A percentile compares a stretch with the other conserved stretches of the same genome.
Conservation (phyloP, 768 basidiomycete genomes). For the Mrakia gelida region DNA sequence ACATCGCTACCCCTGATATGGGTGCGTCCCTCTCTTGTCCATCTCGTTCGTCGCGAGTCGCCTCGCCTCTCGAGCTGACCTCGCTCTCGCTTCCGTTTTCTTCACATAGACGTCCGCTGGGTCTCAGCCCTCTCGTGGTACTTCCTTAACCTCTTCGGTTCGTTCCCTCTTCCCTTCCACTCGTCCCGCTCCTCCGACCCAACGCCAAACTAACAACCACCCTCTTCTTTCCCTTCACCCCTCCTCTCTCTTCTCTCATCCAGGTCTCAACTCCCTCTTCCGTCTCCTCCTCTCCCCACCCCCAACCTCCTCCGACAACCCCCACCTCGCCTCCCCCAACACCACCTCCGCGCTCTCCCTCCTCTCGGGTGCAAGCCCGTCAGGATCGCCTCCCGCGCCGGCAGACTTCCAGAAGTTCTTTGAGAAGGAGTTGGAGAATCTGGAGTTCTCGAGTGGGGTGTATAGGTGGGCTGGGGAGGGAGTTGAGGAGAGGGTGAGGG, state of each 20-base stretch:
- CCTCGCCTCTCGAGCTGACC: background rate
- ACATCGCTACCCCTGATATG: slow-evolving; percentile 32
- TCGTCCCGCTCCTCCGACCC: too few relatives aligned
- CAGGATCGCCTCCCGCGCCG: slow-evolving; percentile 50
- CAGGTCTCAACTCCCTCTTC: slow-evolving; percentile 80
- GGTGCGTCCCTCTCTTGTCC: slow-evolving; percentile 23
- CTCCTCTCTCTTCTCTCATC: too few relatives aligned
- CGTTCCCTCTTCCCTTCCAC: too few relatives aligned
- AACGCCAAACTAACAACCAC: too few relatives aligned
- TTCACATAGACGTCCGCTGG: slow-evolving; percentile 99
- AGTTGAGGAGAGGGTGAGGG: slow-evolving; percentile 57
- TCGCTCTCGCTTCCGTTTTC: slow-evolving; percentile 46
- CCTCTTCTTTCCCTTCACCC: too few relatives aligned
- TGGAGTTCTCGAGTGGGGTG: slow-evolving; percentile 81
- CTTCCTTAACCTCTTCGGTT: slow-evolving; percentile 92
- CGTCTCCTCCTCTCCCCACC: slow-evolving; percentile 76
- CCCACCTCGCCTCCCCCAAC: slow-evolving; percentile 13
- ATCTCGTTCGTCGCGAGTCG: background rate
- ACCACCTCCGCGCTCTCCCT: slow-evolving; percentile 27
- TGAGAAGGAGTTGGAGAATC: slow-evolving; percentile 84
- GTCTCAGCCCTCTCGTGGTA: slow-evolving; percentile 99
- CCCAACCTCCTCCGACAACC: background rate
- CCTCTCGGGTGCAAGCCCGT: slow-evolving; percentile 37
- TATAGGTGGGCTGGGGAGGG: slow-evolving; percentile 79
- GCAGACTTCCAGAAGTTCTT: slow-evolving; percentile 83